Conservation (phyloP, 352 stramenopile species). For the Globisporangium barbulae region DNA sequence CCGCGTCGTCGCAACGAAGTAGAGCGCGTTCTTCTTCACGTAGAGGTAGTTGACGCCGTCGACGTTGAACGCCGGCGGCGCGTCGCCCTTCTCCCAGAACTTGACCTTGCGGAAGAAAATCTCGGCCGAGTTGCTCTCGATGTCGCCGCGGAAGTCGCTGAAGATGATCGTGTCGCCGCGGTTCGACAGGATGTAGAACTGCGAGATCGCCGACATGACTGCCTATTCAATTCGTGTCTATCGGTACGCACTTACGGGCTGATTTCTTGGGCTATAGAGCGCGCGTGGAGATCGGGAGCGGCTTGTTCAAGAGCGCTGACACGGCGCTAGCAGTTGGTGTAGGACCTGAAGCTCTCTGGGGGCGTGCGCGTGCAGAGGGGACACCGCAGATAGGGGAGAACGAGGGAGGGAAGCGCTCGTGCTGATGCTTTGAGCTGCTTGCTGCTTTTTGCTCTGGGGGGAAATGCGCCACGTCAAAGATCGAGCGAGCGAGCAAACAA, state of each 20-base stretch:
- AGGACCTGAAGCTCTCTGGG: neutral
- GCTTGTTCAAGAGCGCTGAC: neutral
- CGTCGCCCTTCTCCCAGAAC: conserved; percentile 97
- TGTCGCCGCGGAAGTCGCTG: conserved; percentile 94
- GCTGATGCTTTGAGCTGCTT: conserved; percentile 4
- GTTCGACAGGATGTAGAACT: conserved; percentile 99
- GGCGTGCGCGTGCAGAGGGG: neutral
- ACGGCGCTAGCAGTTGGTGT: neutral
- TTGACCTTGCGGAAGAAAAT: conserved; percentile 99
- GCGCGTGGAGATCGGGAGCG: neutral
- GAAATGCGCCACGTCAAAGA: conserved; percentile 15
- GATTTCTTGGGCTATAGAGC: neutral
- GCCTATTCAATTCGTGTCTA: neutral
- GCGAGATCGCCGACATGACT: conserved; percentile 86
- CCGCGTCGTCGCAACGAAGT: conserved; percentile 97
- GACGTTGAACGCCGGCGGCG: conserved; percentile 96
- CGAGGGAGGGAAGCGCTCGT: neutral
- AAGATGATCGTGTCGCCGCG: conserved; percentile 98
- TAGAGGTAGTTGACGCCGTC: conserved; percentile 98
- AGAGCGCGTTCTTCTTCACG: conserved; percentile 97
- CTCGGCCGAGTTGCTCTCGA: conserved; percentile 88
- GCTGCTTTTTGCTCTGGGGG: conserved; percentile 2
- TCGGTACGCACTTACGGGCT: neutral
- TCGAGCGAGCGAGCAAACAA: conserved; percentile 13
- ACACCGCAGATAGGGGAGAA: neutral